Evolutionary conservation across 805 yeast species (phyloP).

Genomic region (Suhomyces pyralidae): DNA sequence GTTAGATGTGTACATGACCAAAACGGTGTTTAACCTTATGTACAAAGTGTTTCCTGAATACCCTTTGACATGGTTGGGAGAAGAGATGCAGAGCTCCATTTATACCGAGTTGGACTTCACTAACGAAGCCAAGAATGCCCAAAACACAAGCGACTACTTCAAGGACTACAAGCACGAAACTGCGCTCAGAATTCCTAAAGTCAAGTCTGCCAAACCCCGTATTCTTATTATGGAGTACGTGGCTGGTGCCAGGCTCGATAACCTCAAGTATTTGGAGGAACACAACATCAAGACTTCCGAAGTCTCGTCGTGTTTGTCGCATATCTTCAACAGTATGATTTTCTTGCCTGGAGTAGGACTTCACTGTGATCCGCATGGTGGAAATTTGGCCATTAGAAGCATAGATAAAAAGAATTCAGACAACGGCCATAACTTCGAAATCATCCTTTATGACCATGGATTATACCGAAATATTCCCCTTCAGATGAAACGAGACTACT

Average conservation of each 20-base stretch:
- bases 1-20: constrained; percentile 76
- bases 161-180: constrained; percentile 53
- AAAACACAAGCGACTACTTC: constrained; percentile 67
- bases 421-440: constrained; percentile 77
- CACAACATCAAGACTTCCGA: constrained; percentile 69
- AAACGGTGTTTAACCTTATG: constrained; percentile 69
- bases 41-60: constrained; percentile 86
- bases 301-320: constrained; percentile 82
- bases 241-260: constrained; percentile 80
- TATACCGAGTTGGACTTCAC: constrained; percentile 88
- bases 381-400: constrained; percentile 79
- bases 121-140: constrained; percentile 82
- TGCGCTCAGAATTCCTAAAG: constrained; percentile 75
- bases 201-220: constrained; percentile 63
- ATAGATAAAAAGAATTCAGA: constrained; percentile 12
- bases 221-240: constrained; percentile 86
- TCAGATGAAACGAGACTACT: constrained; percentile 74
- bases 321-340: constrained; percentile 91
- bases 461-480: constrained; percentile 81
- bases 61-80: constrained; percentile 93
- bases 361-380: constrained; percentile 99
- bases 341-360: constrained; percentile 88
- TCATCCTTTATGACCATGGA: constrained; percentile 92
- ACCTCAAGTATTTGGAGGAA: constrained; percentile 58
- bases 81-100: constrained; percentile 82